phyloP scores from a whole-genome alignment of 2,329 filamentous ascomycete genomes.

The Podosphaera xanthii region DNA sequence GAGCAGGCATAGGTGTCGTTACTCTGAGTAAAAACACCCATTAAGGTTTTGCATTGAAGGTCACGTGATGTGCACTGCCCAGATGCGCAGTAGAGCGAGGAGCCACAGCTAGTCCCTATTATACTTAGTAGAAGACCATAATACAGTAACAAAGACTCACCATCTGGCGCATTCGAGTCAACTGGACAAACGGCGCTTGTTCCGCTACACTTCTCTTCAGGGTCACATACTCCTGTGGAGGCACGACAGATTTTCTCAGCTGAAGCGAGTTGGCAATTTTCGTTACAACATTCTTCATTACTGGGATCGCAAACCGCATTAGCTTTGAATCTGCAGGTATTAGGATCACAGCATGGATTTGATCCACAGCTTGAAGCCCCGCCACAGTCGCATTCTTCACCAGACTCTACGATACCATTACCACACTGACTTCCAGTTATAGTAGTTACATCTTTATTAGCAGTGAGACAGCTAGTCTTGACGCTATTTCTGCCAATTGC shows the following conservation, averaged over 20 bases:
- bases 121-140: conserved; percentile 5
- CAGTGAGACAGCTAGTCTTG: conserved; percentile 53
- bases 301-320: conserved; percentile 52
- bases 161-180: conserved; percentile 49
- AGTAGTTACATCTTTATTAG: conserved; percentile 63
- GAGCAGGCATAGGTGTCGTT: conserved; percentile 69
- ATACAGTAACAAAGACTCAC: conserved; percentile 14
- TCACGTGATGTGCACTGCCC: conserved; percentile 89
- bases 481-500: conserved; percentile 58
- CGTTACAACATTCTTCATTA: conserved; percentile 64
- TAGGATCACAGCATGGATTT: conserved; percentile 66
- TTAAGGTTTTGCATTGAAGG: conserved; percentile 65
- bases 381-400: conserved; percentile 92
- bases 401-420: conserved; percentile 86
- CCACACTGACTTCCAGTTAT: conserved; percentile 73
- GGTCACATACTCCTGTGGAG: conserved; percentile 64
- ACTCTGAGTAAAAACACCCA: conserved; percentile 48
- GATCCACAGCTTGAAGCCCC: conserved; percentile 45
- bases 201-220: conserved; percentile 63
- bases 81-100: conserved; percentile 51
- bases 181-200: conserved; percentile 47
- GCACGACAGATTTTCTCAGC: conserved; percentile 55
- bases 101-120: conserved; percentile 37
- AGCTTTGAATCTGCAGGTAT: conserved; percentile 63
- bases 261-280: conserved; percentile 40